phyloP scores from a whole-genome alignment of 1,139 yeast species.

The Blastobotrys serpentis region DNA sequence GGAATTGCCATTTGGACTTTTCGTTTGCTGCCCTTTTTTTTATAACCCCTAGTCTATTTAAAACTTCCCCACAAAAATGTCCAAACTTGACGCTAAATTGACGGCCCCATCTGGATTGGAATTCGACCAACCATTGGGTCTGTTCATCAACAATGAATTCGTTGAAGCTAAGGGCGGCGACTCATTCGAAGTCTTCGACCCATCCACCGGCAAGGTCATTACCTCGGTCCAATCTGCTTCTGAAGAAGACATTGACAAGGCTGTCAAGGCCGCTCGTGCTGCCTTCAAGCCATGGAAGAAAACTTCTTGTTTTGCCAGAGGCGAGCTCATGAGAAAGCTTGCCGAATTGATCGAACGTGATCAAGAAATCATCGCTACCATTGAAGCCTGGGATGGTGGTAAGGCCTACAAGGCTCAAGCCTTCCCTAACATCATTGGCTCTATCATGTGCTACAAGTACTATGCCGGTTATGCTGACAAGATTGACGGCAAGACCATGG shows the following conservation, averaged over 20 bases:
- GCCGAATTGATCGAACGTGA: slow-evolving; percentile 65
- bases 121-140: slow-evolving; percentile 65
- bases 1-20: too few relatives aligned
- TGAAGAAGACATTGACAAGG: slow-evolving; percentile 56
- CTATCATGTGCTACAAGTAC: slow-evolving; percentile 58
- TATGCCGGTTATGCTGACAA: slow-evolving; percentile 82
- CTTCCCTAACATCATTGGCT: slow-evolving; percentile 57
- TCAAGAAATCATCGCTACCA: slow-evolving; percentile 59
- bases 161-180: slow-evolving; percentile 51
- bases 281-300: slow-evolving; percentile 53
- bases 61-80: slow-evolving; percentile 12
- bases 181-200: slow-evolving; percentile 53
- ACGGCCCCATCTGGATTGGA: slow-evolving; percentile 62
- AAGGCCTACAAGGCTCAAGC: slow-evolving; percentile 58
- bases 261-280: slow-evolving; percentile 55
- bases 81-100: slow-evolving; percentile 33
- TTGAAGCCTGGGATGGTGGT: slow-evolving; percentile 83
- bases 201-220: slow-evolving; percentile 57
- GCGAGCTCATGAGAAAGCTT: slow-evolving; percentile 55
- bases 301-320: slow-evolving; percentile 53
- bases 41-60: too few relatives aligned
- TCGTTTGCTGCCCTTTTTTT: too few relatives aligned
- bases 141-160: slow-evolving; percentile 62
- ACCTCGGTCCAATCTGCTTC: slow-evolving; percentile 56
- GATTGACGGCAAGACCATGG: slow-evolving; percentile 64